Conservation (phyloP, 257 asterid genomes). For the Solanum microdontum region DNA sequence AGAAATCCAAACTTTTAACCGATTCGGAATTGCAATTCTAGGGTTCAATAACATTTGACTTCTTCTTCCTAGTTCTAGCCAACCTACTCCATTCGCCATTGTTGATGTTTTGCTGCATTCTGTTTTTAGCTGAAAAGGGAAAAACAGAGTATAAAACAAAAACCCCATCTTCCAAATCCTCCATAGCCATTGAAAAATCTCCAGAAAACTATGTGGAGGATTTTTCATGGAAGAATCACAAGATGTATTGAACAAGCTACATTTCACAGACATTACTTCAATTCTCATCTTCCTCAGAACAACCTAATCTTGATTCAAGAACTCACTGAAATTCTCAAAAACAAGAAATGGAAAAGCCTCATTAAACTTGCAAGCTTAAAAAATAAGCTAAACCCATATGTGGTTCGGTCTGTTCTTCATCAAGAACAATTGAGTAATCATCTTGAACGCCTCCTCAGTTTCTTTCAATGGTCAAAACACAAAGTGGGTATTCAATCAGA, state of each 20-base stretch:
- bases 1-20: background rate
- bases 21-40: background rate
- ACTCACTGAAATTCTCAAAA: constrained; percentile 2
- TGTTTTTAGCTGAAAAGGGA: background rate
- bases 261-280: background rate
- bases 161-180: background rate
- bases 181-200: background rate
- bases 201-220: constrained; percentile 1
- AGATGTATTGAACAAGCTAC: background rate
- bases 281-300: background rate
- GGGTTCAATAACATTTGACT: background rate
- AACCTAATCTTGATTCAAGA: constrained; percentile 1
- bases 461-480: constrained; percentile 5
- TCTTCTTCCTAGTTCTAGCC: background rate
- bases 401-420: constrained; percentile 1
- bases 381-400: constrained; percentile 1
- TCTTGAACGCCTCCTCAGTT: constrained; percentile 4
- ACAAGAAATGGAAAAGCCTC: constrained; percentile 2
- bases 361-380: background rate
- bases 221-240: background rate
- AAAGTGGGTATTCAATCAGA: constrained; percentile 4
- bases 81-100: background rate
- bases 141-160: background rate
- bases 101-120: background rate
- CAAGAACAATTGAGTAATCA: background rate